Evolutionary conservation across 768 basidiomycete genomes (phyloP), one percentile per base, ranked within the genome.

Genomic region (Serendipita sp.): DNA sequence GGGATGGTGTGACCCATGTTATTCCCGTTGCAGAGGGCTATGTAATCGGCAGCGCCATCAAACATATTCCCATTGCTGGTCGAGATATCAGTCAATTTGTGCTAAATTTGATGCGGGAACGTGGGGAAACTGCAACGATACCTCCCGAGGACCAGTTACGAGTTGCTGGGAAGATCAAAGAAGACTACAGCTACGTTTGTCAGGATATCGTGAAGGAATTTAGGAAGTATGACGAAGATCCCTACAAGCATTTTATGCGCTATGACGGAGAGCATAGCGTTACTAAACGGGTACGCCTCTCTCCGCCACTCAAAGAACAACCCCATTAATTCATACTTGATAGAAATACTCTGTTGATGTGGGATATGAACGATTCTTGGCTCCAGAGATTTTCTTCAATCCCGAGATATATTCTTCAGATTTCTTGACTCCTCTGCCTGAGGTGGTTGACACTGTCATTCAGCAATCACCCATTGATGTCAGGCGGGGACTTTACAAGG

Each of bases 181-280:
- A 99, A 79, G 89, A 91, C 70, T 95, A 93, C 76, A 93, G 89
- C 70, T 99, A 99, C 71, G 92, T 97, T 47, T 99, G 96, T 73
- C 93, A 96, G 74, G 96, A 98, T 72, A 97, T 98, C 69, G 95
- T 99, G 70, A 87, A 91, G 76, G 96, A 99, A 79, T 96, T 98
- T 75, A 83, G 91, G 74, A 99, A 98, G 78, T 98, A 94, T 75
- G 96, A 99, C 71, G 82, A 85, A 64, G 95, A 98, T 70, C 96
- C 95, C 2, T 86, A 86, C 75, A 96, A 94, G 77, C 85, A 89
- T 77, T 95, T 99, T 72, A 86, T 91, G 74, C 80, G 93, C 70
- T 98, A 85, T 71, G 89, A 96, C 51, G 93, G 92, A 23, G 91
- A 97, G 72, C 85, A 96, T 74, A 87, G 84, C 62, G 94, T 94